Percentiles rank a stretch among this genome's conserved stretches.
Conservation (phyloP, 2,329 filamentous ascomycete species). For the Aspergillus udagawae region DNA sequence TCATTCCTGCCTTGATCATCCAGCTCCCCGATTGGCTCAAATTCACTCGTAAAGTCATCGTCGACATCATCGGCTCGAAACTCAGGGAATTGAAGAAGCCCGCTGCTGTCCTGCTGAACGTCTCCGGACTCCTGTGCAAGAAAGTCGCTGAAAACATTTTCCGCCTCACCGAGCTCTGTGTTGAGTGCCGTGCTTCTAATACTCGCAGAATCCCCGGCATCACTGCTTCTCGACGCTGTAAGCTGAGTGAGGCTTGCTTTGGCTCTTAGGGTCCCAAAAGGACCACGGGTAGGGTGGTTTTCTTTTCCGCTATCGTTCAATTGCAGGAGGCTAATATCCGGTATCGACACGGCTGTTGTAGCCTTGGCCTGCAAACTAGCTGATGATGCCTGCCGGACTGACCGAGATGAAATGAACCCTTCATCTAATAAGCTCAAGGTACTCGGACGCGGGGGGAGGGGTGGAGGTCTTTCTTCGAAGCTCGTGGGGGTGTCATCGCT, state of each 20-base stretch:
- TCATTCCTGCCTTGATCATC: constrained; percentile 53
- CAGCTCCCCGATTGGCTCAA: constrained; percentile 64
- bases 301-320: constrained; percentile 67
- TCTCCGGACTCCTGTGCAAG: constrained; percentile 41
- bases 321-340: constrained; percentile 74
- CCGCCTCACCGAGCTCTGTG: constrained; percentile 65
- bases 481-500: constrained; percentile 19
- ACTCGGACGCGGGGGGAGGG: constrained; percentile 45
- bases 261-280: constrained; percentile 26
- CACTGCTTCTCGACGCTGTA: constrained; percentile 46
- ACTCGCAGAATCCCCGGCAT: constrained; percentile 48
- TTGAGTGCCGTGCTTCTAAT: constrained; percentile 49
- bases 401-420: constrained; percentile 28
- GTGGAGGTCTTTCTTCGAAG: constrained; percentile 38
- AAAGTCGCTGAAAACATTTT: constrained; percentile 74
- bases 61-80: constrained; percentile 51
- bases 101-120: constrained; percentile 36
- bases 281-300: constrained; percentile 49
- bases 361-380: constrained; percentile 56
- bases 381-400: constrained; percentile 31
- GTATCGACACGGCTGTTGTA: constrained; percentile 78
- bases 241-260: constrained; percentile 40
- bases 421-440: constrained; percentile 34
- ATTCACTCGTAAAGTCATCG: constrained; percentile 69
- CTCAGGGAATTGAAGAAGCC: constrained; percentile 32